Evolutionary conservation across 495 filamentous ascomycete species (phyloP), one percentile per base, ranked within the genome.

Genomic region (Penicillium chermesinum): DNA sequence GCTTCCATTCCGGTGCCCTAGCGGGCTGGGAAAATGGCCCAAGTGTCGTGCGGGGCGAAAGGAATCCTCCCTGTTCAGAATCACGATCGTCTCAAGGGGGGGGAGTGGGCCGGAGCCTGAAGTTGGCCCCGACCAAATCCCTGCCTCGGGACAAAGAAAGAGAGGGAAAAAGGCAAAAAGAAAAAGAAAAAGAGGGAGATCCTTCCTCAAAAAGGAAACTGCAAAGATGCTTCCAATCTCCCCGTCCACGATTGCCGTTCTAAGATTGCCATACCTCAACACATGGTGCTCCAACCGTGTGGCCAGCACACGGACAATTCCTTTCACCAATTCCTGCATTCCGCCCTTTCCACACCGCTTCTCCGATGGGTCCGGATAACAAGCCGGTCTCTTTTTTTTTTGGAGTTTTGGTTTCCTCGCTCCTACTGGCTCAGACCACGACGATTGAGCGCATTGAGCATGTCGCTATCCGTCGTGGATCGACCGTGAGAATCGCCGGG

Each of bases 381-480:
- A n/a, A n/a, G n/a, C n/a, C n/a, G n/a, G n/a, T n/a, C n/a, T n/a
- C n/a, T n/a, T n/a, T n/a, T n/a, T n/a, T n/a, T n/a, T n/a, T n/a
- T n/a, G n/a, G n/a, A n/a, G n/a, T n/a, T n/a, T n/a, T n/a, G n/a
- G n/a, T n/a, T n/a, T n/a, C n/a, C 0, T n/a, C 1, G 17, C 35
- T 10, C 18, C 51, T 48, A 48, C 43, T 51, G 33, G 37, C 47
- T 19, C 30, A 63, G 59, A 4, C 66, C 70, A 17, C 69, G 70
- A 25, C 74, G 71, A 50, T 78, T 76, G 48, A 80, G 54, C 33
- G 73, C 71, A 55, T 78, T 76, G 38, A 81, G 64, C 77, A 81
- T 81, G 49, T 76, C 71, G 46, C 70, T 79, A 50, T 81, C 77
- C 13, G 75, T 73, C 48, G 69, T 76, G 33, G 74, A 75, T 13